Base-by-base conservation (phyloP, 495 filamentous ascomycete genomes). In the Symbiotaphrina buchneri region DNA sequence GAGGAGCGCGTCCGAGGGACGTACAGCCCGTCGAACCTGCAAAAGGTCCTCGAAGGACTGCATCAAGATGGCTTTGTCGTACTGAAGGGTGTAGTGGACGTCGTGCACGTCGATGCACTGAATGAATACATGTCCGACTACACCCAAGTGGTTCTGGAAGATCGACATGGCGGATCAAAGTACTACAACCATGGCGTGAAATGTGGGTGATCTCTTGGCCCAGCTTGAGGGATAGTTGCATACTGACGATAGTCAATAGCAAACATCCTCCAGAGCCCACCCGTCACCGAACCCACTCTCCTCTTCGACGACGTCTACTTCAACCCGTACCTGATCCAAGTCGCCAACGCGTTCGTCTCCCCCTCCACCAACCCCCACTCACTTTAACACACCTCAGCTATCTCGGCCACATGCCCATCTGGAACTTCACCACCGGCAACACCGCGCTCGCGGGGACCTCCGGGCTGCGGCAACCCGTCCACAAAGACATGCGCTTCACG, bases 31-130 rank as follows among this genome's bases (percentile, higher is more conserved):
- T n/a, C n/a, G 21, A 63, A 63, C 34, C 39, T 66, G 8, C 59
- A 65, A 37, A 49, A 56, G 43, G 64, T 62, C 38, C 47, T 65
- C 5, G 52, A 54, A 7, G 47, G 49, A 22, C 37, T 68, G 2
- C 48, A 64, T 34, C 33, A 47, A 7, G 63, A 72, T 43, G 69
- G 64, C 28, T 55, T 72, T 19, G 59, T 72, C 28, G 63, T 71
- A n/a, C 51, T 68, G 13, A 51, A 59, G 26, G 49, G 63, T 35
- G 52, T 55, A 1, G 43, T 67, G 15, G 45, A 51, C 7, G 51
- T 53, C 34, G 39, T 44, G 0, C 34, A 49, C 7, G 43, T 67
- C n/a, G 53, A 64, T 32, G 41, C 41, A 10, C 35, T 68, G n/a
- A 61, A 65, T 37, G 32, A 39, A 21, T 59, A 53, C 23, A 65